Conservation (phyloP, 1,284 basidiomycete genomes). For the Rhodotorula sp. region DNA sequence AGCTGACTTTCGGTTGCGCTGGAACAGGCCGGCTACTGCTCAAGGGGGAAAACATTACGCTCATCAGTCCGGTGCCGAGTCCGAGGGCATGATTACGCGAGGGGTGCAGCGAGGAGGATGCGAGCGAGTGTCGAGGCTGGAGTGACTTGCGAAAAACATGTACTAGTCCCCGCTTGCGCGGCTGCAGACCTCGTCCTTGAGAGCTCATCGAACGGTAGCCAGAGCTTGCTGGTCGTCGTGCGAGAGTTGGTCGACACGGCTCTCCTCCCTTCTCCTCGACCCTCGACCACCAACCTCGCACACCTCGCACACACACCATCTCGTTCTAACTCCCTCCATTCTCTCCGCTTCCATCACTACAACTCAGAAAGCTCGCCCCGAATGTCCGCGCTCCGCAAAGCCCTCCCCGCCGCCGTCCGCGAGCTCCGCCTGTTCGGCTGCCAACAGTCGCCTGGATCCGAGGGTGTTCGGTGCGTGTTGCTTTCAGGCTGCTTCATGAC, state of each 20-base stretch:
- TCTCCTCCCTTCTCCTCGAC: too few species aligned
- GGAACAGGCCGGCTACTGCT: conserved; percentile 78
- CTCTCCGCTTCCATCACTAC: neutral
- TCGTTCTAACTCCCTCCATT: neutral
- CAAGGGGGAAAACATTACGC: conserved; percentile 94
- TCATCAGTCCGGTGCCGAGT: conserved; percentile 62
- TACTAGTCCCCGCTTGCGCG: conserved; percentile 2
- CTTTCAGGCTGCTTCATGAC: neutral
- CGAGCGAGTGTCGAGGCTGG: too few species aligned
- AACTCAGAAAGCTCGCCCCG: conserved; percentile 5
- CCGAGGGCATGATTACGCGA: neutral
- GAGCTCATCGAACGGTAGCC: neutral
- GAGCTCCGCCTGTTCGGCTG: conserved; percentile 85
- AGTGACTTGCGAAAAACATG: neutral
- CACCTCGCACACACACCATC: neutral
- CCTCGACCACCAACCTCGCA: neutral
- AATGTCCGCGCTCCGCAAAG: conserved; percentile 69
- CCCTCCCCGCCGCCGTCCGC: conserved; percentile 74
- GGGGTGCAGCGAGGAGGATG: neutral
- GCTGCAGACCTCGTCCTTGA: neutral
- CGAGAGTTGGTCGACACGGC: neutral
- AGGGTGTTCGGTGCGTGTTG: conserved; percentile 70
- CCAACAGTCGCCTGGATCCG: conserved; percentile 72
- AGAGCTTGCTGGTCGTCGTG: neutral
- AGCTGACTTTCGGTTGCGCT: neutral